Evolutionary conservation across 2,329 filamentous ascomycete species (phyloP).

Genomic region (Fusarium sp.): DNA sequence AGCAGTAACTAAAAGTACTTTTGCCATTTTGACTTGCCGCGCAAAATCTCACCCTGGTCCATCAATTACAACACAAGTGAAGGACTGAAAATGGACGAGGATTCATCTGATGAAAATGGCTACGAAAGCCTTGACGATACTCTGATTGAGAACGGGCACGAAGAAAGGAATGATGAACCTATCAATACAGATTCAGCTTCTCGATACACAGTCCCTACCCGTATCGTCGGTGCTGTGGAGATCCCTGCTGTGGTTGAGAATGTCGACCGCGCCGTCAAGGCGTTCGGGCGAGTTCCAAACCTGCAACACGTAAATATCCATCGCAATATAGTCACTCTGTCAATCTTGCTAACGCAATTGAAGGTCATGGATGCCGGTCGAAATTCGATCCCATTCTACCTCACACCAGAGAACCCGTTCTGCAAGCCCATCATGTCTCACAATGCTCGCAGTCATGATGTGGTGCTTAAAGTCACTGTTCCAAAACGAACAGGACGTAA

Average conservation of each 20-base stretch:
- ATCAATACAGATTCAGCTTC: constrained; percentile 49
- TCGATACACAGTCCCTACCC: constrained; percentile 53
- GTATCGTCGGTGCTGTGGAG: constrained; percentile 58
- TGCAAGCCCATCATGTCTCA: constrained; percentile 83
- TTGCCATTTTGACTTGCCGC: background rate
- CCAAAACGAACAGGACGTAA: constrained; percentile 89
- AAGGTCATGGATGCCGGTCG: constrained; percentile 65
- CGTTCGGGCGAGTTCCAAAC: constrained; percentile 57
- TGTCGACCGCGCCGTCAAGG: constrained; percentile 58
- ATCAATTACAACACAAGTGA: background rate
- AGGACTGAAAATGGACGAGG: constrained; percentile 7
- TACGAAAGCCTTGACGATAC: constrained; percentile 42
- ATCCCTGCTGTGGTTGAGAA: constrained; percentile 60
- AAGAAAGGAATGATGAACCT: constrained; percentile 7
- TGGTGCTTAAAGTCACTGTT: constrained; percentile 87
- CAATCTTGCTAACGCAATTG: constrained; percentile 5
- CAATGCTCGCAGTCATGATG: constrained; percentile 81
- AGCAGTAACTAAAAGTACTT: background rate
- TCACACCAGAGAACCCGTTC: constrained; percentile 84
- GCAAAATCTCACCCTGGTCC: background rate
- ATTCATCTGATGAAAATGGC: constrained; percentile 42
- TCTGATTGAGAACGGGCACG: constrained; percentile 23
- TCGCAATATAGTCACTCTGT: background rate
- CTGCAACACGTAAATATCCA: constrained; percentile 56
- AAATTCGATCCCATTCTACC: constrained; percentile 74